Base-by-base conservation (phyloP, 2,329 filamentous ascomycete species). In the Seiridium unicorne region DNA sequence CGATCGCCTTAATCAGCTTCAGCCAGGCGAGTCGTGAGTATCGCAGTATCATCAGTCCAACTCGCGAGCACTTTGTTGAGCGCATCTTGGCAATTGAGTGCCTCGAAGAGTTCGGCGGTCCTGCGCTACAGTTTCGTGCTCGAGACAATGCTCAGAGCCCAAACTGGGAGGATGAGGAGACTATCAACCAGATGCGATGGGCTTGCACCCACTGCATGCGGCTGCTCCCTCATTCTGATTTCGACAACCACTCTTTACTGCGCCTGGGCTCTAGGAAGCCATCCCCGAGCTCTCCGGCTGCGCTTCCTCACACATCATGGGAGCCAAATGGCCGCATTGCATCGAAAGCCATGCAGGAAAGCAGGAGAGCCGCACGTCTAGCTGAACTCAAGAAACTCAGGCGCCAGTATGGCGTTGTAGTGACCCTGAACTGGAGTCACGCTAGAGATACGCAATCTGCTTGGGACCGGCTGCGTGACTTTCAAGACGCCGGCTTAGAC, bases 211-310 rank as follows among this genome's bases (percentile, higher is more conserved):
- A 55, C 36, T 64, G 62, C 48, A 18, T 63, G 9, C 61, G 59
- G 56, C 34, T 64, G 3, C 59, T 63, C n/a, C 44, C n/a, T 5
- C 61, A 61, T 53, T 26, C 42, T 7, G 18, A 32, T 3, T 64
- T 64, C 35, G 62, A 64, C 6, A 63, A 64, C 34, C 61, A 63
- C 36, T 62, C 61, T 6, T 56, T 64, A 7, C 32, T 64, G 36
- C 53, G 61, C 13, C 57, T 63, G 3, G 56, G 38, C 3, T 63
- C 61, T 35, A 60, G 62, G 54, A 64, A 64, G 35, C 61, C 61
- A 8, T 11, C 18, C 3, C 53, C 53, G 9, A 53, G 44, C 5
- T 57, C 58, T 4, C 42, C 58, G 2, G 59, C 58, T 10, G 51
- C 44, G 11, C 51, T 13, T 7, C 34, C 36, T 10, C 3, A 32